phyloP scores from a whole-genome alignment of 1,139 yeast species.

The Kluyveromyces sp. region DNA sequence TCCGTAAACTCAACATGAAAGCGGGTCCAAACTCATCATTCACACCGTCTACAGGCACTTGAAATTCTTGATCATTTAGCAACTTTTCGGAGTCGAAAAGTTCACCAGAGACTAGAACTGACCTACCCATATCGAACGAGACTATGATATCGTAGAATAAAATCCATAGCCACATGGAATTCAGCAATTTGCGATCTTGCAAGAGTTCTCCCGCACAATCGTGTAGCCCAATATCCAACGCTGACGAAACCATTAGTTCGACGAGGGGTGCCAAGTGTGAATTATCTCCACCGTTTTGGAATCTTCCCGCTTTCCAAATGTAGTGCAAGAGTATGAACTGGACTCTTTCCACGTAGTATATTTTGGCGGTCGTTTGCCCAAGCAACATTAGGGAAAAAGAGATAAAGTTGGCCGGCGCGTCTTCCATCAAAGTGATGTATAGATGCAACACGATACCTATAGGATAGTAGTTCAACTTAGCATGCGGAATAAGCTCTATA shows the following conservation, averaged over 20 bases:
- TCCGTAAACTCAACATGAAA: not conserved
- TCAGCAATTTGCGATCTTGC: conserved; percentile 7
- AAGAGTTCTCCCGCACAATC: conserved; percentile 6
- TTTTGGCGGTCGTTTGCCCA: conserved; percentile 14
- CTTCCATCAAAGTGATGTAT: conserved; percentile 6
- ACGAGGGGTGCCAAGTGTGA: conserved; percentile 17
- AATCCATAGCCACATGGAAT: conserved; percentile 23
- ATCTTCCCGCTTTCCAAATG: conserved; percentile 13
- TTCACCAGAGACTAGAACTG: conserved; percentile 15
- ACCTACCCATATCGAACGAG: conserved; percentile 24
- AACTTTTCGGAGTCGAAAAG: conserved; percentile 7
- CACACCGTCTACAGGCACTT: not conserved
- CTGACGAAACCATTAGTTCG: conserved; percentile 16
- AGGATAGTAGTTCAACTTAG: conserved; percentile 13
- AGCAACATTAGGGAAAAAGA: conserved; percentile 13
- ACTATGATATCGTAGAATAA: conserved; percentile 19
- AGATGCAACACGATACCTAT: conserved; percentile 14
- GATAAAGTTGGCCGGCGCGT: conserved; percentile 8
- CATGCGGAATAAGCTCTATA: conserved; percentile 8
- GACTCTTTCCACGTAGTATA: conserved; percentile 15
- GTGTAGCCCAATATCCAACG: conserved; percentile 12
- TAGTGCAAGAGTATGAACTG: conserved; percentile 21
- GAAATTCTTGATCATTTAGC: not conserved
- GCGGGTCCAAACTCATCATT: not conserved
- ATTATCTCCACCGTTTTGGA: conserved; percentile 26